Conservation (phyloP, 345 rosid genomes). For the Gossypium arboreum region DNA sequence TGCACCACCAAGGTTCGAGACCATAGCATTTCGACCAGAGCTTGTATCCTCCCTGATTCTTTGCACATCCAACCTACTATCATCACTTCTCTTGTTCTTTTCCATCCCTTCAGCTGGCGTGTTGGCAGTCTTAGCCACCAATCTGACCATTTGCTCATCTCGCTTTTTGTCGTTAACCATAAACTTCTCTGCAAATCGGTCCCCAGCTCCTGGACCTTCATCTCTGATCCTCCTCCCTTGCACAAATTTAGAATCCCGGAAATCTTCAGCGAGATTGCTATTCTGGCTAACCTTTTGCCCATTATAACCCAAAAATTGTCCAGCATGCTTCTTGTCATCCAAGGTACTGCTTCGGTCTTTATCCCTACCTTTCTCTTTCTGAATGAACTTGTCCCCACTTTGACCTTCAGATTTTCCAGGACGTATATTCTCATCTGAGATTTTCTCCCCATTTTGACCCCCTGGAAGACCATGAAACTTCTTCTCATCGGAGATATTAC, state of each 20-base stretch:
- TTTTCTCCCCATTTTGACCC: slow-evolving; percentile 31
- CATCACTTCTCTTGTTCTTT: slow-evolving; percentile 32
- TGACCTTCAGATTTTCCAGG: slow-evolving; percentile 24
- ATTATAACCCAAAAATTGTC: slow-evolving; percentile 23
- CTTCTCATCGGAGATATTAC: slow-evolving; percentile 29
- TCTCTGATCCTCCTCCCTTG: slow-evolving; percentile 39
- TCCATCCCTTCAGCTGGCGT: slow-evolving; percentile 29
- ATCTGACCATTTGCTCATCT: slow-evolving; percentile 30
- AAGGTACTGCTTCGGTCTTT: slow-evolving; percentile 23
- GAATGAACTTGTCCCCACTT: slow-evolving; percentile 26
- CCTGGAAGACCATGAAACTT: slow-evolving; percentile 20
- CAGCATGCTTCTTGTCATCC: slow-evolving; percentile 29
- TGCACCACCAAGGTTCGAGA: slow-evolving; percentile 24
- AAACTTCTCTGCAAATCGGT: slow-evolving; percentile 28
- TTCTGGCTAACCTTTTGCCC: slow-evolving; percentile 30
- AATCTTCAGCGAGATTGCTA: slow-evolving; percentile 20
- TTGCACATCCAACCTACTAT: slow-evolving; percentile 27
- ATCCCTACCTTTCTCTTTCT: slow-evolving; percentile 30
- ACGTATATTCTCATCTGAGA: slow-evolving; percentile 30
- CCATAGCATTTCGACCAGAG: slow-evolving; percentile 24
- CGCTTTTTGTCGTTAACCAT: slow-evolving; percentile 23
- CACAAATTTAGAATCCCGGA: slow-evolving; percentile 27
- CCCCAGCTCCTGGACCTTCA: slow-evolving; percentile 27
- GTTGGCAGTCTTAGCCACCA: slow-evolving; percentile 21
- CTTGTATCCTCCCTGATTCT: slow-evolving; percentile 27